Base-by-base conservation (phyloP, 768 basidiomycete species). In the Termitomyces titanicus region DNA sequence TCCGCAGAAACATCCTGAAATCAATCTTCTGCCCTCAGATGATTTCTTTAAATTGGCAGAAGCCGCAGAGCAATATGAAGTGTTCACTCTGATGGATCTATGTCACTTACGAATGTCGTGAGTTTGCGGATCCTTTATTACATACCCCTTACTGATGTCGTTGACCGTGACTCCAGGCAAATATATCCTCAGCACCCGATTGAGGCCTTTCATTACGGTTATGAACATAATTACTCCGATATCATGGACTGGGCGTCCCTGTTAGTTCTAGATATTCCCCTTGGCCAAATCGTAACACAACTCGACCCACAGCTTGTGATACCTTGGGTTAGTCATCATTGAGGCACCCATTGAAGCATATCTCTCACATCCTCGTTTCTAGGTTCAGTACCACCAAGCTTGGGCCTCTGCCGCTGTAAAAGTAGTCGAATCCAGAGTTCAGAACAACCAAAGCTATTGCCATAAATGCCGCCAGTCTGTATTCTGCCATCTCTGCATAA, bases 1-100 rank as follows among this genome's bases (percentile, higher is more conserved):
- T 22, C 68, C 67, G 2, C 56, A 53, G 22, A 62, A 62, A 22
- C 63, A 64, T 31, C 67, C 67, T 0, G 54, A 59, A 10, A 49
- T 70, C 29, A 49, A 63, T 8, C 39, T 53, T 6, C 45, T 61
- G 15, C 47, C 53, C 3, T 65, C 68, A 27, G 47, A 39, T 2
- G 40, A 53, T 1, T 43, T 72, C 20, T 54, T 47, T 0, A 38
- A 53, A 4, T 42, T 72, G 10, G 68, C 68, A 2, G 68, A 69
- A 46, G 68, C 70, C 5, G 68, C 66, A 35, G 69, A 70, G 48
- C 70, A 72, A 50, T 72, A 72, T 40, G 63, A 68, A 51, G 64
- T 70, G 0, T 70, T 61, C 45, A 53, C 62, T n/a, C 64, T 65
- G 0, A 68, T 68, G 53, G 58, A 63, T 29, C 51, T 67, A n/a